Evolutionary conservation across 2,329 filamentous ascomycete genomes (phyloP).

Genomic region (Piedraia hortae): DNA sequence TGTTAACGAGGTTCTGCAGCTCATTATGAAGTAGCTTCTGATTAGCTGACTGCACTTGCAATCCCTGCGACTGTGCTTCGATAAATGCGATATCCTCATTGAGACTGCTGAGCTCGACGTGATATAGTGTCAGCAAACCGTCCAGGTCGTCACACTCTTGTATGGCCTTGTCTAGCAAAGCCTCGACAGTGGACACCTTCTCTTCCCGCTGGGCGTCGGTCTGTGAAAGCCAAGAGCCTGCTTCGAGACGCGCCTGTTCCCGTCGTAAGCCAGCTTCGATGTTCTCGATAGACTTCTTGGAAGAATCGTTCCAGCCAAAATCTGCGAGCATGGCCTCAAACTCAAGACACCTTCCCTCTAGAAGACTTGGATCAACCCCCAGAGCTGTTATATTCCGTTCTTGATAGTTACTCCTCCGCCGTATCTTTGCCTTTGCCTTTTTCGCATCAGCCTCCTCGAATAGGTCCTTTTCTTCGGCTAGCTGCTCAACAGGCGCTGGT

Average conservation of each 20-base stretch:
- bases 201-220: slow-evolving; percentile 57
- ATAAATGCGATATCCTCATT: slow-evolving; percentile 94
- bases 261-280: slow-evolving; percentile 62
- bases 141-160: slow-evolving; percentile 89
- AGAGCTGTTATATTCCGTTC: slow-evolving; percentile 50
- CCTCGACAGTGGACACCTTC: slow-evolving; percentile 61
- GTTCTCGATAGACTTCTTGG: slow-evolving; percentile 47
- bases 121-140: slow-evolving; percentile 76
- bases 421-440: slow-evolving; percentile 13
- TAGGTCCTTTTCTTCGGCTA: slow-evolving; percentile 3
- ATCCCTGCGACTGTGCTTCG: slow-evolving; percentile 83
- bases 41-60: slow-evolving; percentile 91
- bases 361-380: slow-evolving; percentile 47
- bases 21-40: slow-evolving; percentile 83
- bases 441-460: slow-evolving; percentile 7
- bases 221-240: slow-evolving; percentile 71
- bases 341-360: slow-evolving; percentile 50
- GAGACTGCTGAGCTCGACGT: slow-evolving; percentile 75
- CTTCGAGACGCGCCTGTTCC: slow-evolving; percentile 72
- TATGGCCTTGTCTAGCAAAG: slow-evolving; percentile 68
- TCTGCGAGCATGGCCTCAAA: slow-evolving; percentile 64
- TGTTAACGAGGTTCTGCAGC: slow-evolving; percentile 65
- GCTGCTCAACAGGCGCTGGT: slow-evolving; percentile 6
- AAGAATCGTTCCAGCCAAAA: slow-evolving; percentile 63
- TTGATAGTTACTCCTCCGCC: slow-evolving; percentile 43